Evolutionary conservation across 768 basidiomycete species (phyloP).

Genomic region (Tylopilus felleus): DNA sequence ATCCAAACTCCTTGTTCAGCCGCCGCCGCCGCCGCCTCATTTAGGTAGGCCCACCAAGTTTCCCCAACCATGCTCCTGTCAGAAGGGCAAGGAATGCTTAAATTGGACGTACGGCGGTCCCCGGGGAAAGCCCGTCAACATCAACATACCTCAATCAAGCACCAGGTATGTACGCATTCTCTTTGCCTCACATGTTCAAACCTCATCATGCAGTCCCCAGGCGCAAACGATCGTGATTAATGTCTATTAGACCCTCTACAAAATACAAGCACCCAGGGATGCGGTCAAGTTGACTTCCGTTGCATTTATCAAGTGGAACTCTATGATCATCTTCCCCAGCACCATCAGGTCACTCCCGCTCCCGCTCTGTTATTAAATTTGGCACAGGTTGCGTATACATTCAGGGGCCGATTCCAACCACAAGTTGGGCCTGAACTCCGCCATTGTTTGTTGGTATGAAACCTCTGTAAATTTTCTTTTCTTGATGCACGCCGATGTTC

Average conservation of each 20-base stretch:
- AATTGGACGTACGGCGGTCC: constrained; percentile 34
- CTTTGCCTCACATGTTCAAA: neutral
- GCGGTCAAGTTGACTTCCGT: constrained; percentile 87
- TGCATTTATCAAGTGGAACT: constrained; percentile 81
- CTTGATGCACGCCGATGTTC: no score
- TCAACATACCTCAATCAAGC: constrained; percentile 50
- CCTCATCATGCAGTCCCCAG: constrained; percentile 43
- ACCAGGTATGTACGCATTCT: constrained; percentile 50
- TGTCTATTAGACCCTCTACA: constrained; percentile 66
- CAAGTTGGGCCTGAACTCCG: constrained; percentile 67
- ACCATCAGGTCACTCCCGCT: constrained; percentile 48
- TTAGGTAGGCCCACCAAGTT: constrained; percentile 51
- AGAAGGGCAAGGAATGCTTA: constrained; percentile 64
- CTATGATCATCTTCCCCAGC: constrained; percentile 71
- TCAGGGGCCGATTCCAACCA: constrained; percentile 61
- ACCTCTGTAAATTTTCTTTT: no score
- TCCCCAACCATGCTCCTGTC: constrained; percentile 37
- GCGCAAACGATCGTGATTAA: constrained; percentile 72
- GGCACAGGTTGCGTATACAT: constrained; percentile 52
- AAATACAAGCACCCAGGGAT: constrained; percentile 72
- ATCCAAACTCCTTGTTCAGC: constrained; percentile 57
- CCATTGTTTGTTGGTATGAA: no score
- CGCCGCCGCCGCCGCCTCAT: no score
- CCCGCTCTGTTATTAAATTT: constrained; percentile 54
- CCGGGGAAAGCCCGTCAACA: no score